A percentile compares a stretch with the other conserved stretches of the same genome.
phyloP scores from a whole-genome alignment of 768 basidiomycete species.

The Pleurotus citrinopileatus region DNA sequence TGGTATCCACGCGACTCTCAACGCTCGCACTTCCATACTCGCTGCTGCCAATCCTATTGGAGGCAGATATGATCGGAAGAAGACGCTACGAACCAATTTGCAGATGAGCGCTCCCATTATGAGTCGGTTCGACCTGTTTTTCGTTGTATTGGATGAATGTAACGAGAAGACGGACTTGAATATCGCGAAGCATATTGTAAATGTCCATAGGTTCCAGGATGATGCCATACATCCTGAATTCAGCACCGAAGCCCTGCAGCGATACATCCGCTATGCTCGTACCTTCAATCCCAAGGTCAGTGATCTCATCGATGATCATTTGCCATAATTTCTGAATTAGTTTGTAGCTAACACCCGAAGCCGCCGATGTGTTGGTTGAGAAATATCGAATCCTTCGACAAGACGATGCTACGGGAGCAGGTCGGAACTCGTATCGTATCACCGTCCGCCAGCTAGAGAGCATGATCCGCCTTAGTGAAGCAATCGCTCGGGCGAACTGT shows the following conservation, averaged over 20 bases:
- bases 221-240: slow-evolving; percentile 96
- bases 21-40: slow-evolving; percentile 95
- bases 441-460: slow-evolving; percentile 97
- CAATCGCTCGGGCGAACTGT: slow-evolving; percentile 96
- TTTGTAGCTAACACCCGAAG: slow-evolving; percentile 83
- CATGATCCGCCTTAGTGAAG: slow-evolving; percentile 97
- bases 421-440: slow-evolving; percentile 92
- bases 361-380: slow-evolving; percentile 90
- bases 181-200: slow-evolving; percentile 95
- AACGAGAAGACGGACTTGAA: slow-evolving; percentile 89
- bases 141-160: slow-evolving; percentile 97
- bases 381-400: slow-evolving; percentile 91
- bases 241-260: slow-evolving; percentile 92
- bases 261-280: slow-evolving; percentile 95
- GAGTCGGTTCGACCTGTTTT: slow-evolving; percentile 98
- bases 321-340: slow-evolving; percentile 7
- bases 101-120: slow-evolving; percentile 99
- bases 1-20: slow-evolving; percentile 97
- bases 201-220: slow-evolving; percentile 94
- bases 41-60: slow-evolving; percentile 98
- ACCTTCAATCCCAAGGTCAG: slow-evolving; percentile 96
- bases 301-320: neutral
- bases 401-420: slow-evolving; percentile 86
- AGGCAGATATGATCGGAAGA: slow-evolving; percentile 95
- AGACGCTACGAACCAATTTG: slow-evolving; percentile 85